Conservation (phyloP, 140 eudicot genomes). For the Anethum foeniculum region DNA sequence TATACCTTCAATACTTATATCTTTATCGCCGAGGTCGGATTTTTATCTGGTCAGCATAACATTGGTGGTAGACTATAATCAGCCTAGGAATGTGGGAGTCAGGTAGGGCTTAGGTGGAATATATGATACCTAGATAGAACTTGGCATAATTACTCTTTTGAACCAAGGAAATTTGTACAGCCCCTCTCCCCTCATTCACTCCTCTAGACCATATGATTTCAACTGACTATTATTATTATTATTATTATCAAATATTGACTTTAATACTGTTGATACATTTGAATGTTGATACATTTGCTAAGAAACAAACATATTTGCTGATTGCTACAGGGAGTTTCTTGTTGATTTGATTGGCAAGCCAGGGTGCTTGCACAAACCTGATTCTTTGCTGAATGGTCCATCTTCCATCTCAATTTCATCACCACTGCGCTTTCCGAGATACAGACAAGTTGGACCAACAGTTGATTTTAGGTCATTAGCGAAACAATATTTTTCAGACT, state of each 20-base stretch:
- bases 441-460: slow-evolving; percentile 46
- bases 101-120: background rate
- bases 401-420: slow-evolving; percentile 87
- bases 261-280: background rate
- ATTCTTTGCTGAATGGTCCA: slow-evolving; percentile 88
- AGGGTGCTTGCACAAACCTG: slow-evolving; percentile 77
- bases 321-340: slow-evolving; percentile 59
- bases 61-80: background rate
- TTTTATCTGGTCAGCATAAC: background rate
- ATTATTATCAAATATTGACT: background rate
- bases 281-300: background rate
- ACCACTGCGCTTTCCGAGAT: slow-evolving; percentile 63
- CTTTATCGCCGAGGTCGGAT: background rate
- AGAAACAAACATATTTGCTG: background rate
- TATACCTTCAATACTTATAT: background rate
- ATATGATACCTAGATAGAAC: background rate
- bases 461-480: slow-evolving; percentile 70
- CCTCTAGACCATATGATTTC: background rate
- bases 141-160: background rate
- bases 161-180: background rate
- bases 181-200: background rate
- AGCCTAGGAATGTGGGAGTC: background rate
- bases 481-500: slow-evolving; percentile 59
- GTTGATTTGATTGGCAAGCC: slow-evolving; percentile 83
- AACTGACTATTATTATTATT: background rate